Percentiles rank a stretch among this genome's conserved stretches.
Conservation (phyloP, 495 filamentous ascomycete genomes). For the Penicillium arizonense region DNA sequence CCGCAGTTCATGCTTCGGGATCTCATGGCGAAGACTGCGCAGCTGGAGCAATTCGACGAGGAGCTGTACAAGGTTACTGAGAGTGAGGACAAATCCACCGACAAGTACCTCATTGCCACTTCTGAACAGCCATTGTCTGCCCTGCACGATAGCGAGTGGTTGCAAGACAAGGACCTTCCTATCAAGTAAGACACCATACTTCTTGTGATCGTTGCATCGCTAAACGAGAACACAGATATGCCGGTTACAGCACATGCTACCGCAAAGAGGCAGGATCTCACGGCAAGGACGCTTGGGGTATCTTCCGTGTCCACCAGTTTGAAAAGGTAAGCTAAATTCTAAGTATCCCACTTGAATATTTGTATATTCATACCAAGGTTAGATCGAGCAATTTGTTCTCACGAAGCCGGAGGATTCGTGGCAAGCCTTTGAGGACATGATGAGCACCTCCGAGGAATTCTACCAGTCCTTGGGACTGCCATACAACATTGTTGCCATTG, state of each 20-base stretch:
- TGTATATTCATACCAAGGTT: not conserved
- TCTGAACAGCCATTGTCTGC: conserved; percentile 94
- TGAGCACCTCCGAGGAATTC: conserved; percentile 85
- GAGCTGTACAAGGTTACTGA: conserved; percentile 95
- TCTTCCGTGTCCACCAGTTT: conserved; percentile 98
- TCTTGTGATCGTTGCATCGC: not conserved
- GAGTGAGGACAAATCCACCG: conserved; percentile 71
- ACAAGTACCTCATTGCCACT: conserved; percentile 98
- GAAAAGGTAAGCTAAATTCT: conserved; percentile 65
- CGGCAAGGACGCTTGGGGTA: conserved; percentile 95
- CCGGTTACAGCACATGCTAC: conserved; percentile 92
- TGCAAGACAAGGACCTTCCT: conserved; percentile 78
- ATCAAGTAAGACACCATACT: conserved; percentile 57
- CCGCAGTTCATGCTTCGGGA: conserved; percentile 96
- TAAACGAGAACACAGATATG: conserved; percentile 54
- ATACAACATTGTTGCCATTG: conserved; percentile 88
- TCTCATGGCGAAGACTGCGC: conserved; percentile 98
- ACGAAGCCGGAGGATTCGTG: conserved; percentile 94
- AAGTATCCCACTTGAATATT: not conserved
- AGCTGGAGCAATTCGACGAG: conserved; percentile 96
- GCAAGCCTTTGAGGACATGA: conserved; percentile 92
- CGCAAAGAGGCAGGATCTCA: conserved; percentile 90
- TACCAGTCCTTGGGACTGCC: conserved; percentile 87
- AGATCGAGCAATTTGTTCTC: conserved; percentile 92
- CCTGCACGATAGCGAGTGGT: conserved; percentile 91